Evolutionary conservation across 805 yeast species (phyloP), one percentile per base, ranked within the genome.

Genomic region (Kluyveromyces nonfermentans): DNA sequence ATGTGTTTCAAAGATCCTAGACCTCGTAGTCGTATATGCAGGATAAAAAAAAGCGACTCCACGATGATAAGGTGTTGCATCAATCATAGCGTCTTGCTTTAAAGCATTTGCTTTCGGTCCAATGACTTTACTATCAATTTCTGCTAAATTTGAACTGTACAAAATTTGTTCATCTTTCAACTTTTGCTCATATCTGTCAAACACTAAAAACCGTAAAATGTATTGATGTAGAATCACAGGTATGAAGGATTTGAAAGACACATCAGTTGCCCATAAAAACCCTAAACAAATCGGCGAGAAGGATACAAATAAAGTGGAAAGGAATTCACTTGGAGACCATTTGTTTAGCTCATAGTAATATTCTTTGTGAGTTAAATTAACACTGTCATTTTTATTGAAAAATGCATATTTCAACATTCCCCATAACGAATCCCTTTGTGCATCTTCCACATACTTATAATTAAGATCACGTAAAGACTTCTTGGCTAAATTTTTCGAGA

Each of bases 321-420:
- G 70, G 56, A 81, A 79, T 49, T 68, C 68, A 0, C 82, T 71
- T 0, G 90, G 90, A 35, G 69, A 67, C 94, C 94, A 84, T 40
- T 82, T 73, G 16, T 63, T 64, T 35, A 84, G 57, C 45, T 75
- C 73, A 77, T 82, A 82, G 30, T 71, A 70, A 17, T 64, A 64
- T 22, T 66, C 64, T 25, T 66, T 54, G 18, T 47, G 37, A 1
- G 44, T 41, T 12, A 50, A 60, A 2, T 49, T 38, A 22, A 47
- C 53, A 5, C 46, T 45, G 10, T 45, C 36, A 3, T 43, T 21
- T 30, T 40, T 36, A 2, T 46, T 48, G 28, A 35, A 34, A 18
- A 59, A 19, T 12, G 51, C 45, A 30, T 40, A 45, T 18, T 50
- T 50, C 2, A 59, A 10, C 51, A 59, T 46, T 4, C 46, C 45